These are phyloP conservation scores for Carex kokanica DNA, from an alignment of 176 grass and related monocot genomes.

Conservation along the genomic window DNA sequence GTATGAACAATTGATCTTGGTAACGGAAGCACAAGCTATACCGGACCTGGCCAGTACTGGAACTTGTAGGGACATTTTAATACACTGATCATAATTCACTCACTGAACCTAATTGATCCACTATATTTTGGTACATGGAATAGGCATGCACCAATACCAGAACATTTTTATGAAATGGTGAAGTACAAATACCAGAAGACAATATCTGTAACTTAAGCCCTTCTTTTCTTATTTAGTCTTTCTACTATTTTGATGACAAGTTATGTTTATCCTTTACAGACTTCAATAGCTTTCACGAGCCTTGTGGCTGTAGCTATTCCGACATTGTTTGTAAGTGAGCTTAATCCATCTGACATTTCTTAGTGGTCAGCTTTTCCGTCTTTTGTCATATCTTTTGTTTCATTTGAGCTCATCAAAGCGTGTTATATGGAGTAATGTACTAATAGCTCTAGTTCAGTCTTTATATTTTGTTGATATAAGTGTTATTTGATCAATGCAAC, in stretches of 20 bases:
- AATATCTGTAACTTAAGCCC: neutral
- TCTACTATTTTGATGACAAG: neutral
- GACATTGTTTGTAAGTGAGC: conserved; percentile 50
- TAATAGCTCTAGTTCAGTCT: neutral
- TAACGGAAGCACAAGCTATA: too few relatives aligned
- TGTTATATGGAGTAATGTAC: neutral
- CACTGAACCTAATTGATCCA: neutral
- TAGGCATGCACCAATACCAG: neutral
- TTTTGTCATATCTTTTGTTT: conserved; percentile 5
- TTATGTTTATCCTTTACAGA: conserved; percentile 38
- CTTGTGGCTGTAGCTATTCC: conserved; percentile 59
- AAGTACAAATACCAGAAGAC: neutral
- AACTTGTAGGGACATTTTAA: neutral
- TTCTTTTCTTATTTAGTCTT: neutral
- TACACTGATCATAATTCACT: neutral
- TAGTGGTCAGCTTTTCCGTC: neutral
- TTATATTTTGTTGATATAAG: neutral
- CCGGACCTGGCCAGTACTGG: neutral
- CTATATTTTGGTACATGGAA: neutral
- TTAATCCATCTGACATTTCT: neutral
- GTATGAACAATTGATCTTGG: neutral
- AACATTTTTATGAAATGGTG: neutral
- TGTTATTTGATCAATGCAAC: neutral
- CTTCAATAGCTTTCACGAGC: conserved; percentile 54
- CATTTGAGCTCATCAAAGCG: neutral